Percentiles rank a stretch among this genome's conserved stretches.
phyloP scores from a whole-genome alignment of 805 yeast genomes.

The Huiozyma naganishii region DNA sequence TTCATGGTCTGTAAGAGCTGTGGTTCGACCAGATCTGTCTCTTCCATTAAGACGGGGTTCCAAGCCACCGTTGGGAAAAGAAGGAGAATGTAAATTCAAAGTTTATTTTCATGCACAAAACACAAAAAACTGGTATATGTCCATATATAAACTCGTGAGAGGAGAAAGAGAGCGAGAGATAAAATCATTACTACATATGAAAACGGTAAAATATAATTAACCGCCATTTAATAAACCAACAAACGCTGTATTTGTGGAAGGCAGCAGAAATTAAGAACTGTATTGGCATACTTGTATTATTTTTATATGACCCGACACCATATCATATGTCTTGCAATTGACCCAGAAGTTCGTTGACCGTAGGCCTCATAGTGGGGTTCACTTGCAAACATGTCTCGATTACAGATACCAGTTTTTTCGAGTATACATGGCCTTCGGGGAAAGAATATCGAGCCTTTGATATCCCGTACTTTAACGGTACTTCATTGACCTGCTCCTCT shows the following conservation, averaged over 20 bases:
- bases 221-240: no score
- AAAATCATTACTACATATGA: not conserved
- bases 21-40: constrained; percentile 94
- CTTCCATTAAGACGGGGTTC: constrained; percentile 98
- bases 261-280: no score
- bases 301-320: no score
- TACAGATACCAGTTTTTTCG: constrained; percentile 43
- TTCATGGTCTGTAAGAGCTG: constrained; percentile 96
- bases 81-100: constrained; percentile 40
- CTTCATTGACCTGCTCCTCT: constrained; percentile 72
- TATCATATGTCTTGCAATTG: constrained; percentile 23
- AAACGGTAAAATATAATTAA: not conserved
- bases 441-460: constrained; percentile 48
- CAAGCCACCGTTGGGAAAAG: constrained; percentile 93
- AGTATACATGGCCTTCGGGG: constrained; percentile 32
- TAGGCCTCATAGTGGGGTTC: constrained; percentile 53
- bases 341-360: constrained; percentile 47
- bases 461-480: constrained; percentile 68
- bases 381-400: constrained; percentile 52
- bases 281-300: no score
- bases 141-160: not conserved
- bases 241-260: no score
- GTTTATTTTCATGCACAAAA: not conserved
- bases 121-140: no score
- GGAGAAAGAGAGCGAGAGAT: no score